Percentiles rank a stretch among this genome's conserved stretches.
These are phyloP conservation scores for Xylariaceae sp. DNA, from an alignment of 2,329 filamentous ascomycete genomes.

Conservation along the genomic window DNA sequence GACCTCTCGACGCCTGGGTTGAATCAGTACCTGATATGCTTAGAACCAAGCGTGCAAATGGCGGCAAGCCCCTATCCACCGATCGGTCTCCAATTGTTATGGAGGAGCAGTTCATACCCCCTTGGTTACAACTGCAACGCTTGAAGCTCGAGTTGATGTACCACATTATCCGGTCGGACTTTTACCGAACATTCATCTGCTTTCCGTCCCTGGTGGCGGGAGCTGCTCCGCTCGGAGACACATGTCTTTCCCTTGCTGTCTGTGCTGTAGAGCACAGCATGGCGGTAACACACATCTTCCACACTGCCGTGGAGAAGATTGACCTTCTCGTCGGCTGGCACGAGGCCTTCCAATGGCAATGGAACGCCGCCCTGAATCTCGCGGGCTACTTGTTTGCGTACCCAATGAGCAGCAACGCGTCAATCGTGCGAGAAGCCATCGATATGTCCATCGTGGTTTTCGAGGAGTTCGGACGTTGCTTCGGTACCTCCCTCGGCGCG, in stretches of 20 bases:
- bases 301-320: constrained; percentile 32
- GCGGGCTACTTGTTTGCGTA: constrained; percentile 24
- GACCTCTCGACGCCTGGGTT: constrained; percentile 32
- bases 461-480: constrained; percentile 22
- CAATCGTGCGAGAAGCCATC: constrained; percentile 17
- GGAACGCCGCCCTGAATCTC: constrained; percentile 33
- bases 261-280: constrained; percentile 34
- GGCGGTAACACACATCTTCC: constrained; percentile 34
- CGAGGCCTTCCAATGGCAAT: constrained; percentile 39
- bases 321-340: constrained; percentile 35
- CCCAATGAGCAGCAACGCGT: constrained; percentile 16
- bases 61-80: constrained; percentile 32
- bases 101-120: constrained; percentile 35
- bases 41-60: constrained; percentile 30
- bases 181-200: constrained; percentile 38
- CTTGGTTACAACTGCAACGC: constrained; percentile 39
- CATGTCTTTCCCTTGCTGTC: constrained; percentile 16
- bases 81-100: constrained; percentile 30
- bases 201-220: constrained; percentile 25
- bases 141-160: constrained; percentile 38
- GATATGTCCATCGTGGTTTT: constrained; percentile 21
- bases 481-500: constrained; percentile 20
- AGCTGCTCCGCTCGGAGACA: constrained; percentile 10
- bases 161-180: constrained; percentile 34
- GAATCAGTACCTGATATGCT: constrained; percentile 34